A percentile compares a stretch with the other conserved stretches of the same genome.
Conservation (phyloP, 208 protist genomes). For the Leishmania martiniquensis region DNA sequence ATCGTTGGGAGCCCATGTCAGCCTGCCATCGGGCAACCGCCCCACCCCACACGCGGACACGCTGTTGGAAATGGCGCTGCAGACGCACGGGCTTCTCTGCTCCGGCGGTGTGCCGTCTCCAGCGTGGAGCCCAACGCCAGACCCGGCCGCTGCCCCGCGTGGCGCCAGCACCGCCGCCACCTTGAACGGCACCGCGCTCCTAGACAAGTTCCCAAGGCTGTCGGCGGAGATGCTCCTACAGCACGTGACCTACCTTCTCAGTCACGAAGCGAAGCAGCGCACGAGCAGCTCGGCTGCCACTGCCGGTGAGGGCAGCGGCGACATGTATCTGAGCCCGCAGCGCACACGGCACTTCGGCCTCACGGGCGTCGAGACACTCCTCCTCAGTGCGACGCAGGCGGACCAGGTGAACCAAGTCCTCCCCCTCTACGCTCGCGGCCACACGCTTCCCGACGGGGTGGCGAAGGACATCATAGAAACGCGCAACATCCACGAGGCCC, state of each 20-base stretch:
- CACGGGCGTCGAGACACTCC: slow-evolving; percentile 58
- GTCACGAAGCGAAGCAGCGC: neutral
- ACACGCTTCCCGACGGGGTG: slow-evolving; percentile 44
- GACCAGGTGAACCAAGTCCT: slow-evolving; percentile 64
- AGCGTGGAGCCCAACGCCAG: slow-evolving; percentile 39
- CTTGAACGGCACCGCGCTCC: slow-evolving; percentile 22
- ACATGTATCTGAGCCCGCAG: slow-evolving; percentile 25
- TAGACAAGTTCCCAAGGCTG: slow-evolving; percentile 62
- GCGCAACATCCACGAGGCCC: slow-evolving; percentile 58
- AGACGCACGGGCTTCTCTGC: slow-evolving; percentile 65
- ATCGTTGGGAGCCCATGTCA: neutral
- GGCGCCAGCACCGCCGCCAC: neutral
- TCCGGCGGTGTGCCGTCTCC: slow-evolving; percentile 55
- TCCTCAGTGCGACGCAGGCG: slow-evolving; percentile 52
- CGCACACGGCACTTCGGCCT: slow-evolving; percentile 50
- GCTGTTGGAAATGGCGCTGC: slow-evolving; percentile 67
- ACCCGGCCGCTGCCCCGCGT: slow-evolving; percentile 2
- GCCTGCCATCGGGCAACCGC: slow-evolving; percentile 16
- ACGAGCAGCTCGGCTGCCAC: neutral
- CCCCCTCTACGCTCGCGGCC: slow-evolving; percentile 61
- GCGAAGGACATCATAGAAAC: slow-evolving; percentile 54
- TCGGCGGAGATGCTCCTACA: slow-evolving; percentile 45
- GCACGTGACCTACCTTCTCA: slow-evolving; percentile 42
- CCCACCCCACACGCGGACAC: slow-evolving; percentile 42
- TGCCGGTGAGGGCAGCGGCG: neutral